These are phyloP conservation scores for Beauveria sp. DNA, from an alignment of 2,329 filamentous ascomycete genomes.

Conservation along the genomic window DNA sequence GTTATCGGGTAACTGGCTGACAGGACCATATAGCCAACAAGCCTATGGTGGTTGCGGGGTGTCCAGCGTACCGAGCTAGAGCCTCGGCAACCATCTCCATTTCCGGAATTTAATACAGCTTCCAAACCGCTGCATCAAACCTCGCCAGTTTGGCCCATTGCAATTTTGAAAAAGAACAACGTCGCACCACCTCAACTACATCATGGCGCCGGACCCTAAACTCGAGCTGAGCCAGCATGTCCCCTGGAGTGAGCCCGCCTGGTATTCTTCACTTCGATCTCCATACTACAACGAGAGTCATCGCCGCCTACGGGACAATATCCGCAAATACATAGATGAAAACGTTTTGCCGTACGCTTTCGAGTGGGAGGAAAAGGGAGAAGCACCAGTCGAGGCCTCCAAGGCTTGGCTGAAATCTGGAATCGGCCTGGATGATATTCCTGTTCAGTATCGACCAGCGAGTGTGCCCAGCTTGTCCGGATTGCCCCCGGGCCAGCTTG, in stretches of 20 bases:
- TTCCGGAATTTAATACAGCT: not conserved
- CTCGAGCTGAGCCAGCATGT: constrained; percentile 15
- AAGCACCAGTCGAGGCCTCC: constrained; percentile 38
- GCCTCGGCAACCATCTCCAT: not conserved
- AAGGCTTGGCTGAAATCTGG: constrained; percentile 31
- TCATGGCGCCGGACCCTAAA: constrained; percentile 17
- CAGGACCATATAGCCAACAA: not conserved
- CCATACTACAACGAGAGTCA: constrained; percentile 60
- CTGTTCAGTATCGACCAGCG: constrained; percentile 29
- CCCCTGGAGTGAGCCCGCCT: constrained; percentile 21
- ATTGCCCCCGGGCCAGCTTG: constrained; percentile 40
- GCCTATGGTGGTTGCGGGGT: not conserved
- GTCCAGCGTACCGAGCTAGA: not conserved
- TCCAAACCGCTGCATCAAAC: not conserved
- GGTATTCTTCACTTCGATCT: constrained; percentile 21
- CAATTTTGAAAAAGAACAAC: not conserved
- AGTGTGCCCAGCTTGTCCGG: constrained; percentile 33
- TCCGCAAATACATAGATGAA: constrained; percentile 52
- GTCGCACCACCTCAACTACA: not conserved
- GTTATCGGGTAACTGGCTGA: not conserved
- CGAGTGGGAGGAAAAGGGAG: constrained; percentile 55
- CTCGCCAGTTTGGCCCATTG: not conserved
- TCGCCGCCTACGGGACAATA: constrained; percentile 44
- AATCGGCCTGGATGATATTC: constrained; percentile 28
- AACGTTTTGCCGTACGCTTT: constrained; percentile 50